These are phyloP conservation scores for Thelephora terrestris DNA, from an alignment of 1,284 basidiomycete genomes.

Conservation along the genomic window DNA sequence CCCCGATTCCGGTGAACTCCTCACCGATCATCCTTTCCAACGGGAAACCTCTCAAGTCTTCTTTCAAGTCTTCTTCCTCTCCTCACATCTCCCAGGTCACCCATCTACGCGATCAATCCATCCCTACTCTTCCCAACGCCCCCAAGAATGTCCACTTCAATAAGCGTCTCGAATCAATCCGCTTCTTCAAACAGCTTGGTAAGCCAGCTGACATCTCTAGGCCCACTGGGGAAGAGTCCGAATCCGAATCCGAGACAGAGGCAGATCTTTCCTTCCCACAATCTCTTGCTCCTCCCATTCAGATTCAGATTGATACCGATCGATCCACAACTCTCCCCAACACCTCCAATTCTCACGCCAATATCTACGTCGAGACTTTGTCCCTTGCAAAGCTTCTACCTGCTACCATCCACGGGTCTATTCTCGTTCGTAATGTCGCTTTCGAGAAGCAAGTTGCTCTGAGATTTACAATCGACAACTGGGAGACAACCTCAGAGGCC, in stretches of 20 bases:
- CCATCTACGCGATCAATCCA: constrained; percentile 45
- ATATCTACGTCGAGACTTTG: constrained; percentile 43
- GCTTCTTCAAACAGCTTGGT: constrained; percentile 75
- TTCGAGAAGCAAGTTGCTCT: constrained; percentile 85
- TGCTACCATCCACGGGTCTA: constrained; percentile 31
- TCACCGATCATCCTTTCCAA: constrained; percentile 58
- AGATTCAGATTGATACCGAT: constrained; percentile 10
- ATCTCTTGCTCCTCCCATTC: constrained; percentile 11
- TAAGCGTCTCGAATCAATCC: constrained; percentile 70
- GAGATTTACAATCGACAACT: constrained; percentile 88
- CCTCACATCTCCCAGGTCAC: constrained; percentile 32
- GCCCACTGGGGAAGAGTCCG: constrained; percentile 58
- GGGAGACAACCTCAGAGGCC: constrained; percentile 90
- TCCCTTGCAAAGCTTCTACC: constrained; percentile 28
- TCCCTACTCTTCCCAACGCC: constrained; percentile 58
- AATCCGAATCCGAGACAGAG: constrained; percentile 75
- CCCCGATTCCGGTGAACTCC: constrained; percentile 19
- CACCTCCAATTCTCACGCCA: constrained; percentile 24
- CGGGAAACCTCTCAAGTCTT: constrained; percentile 84
- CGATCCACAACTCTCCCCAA: constrained; percentile 35
- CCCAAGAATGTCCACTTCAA: constrained; percentile 88
- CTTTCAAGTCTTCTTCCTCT: constrained; percentile 63
- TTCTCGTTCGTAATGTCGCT: constrained; percentile 76
- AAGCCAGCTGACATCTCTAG: constrained; percentile 63
- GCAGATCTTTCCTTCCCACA: constrained; percentile 30